These are phyloP conservation scores for Lotmaria passim DNA, from an alignment of 208 protist species.

Conservation along the genomic window DNA sequence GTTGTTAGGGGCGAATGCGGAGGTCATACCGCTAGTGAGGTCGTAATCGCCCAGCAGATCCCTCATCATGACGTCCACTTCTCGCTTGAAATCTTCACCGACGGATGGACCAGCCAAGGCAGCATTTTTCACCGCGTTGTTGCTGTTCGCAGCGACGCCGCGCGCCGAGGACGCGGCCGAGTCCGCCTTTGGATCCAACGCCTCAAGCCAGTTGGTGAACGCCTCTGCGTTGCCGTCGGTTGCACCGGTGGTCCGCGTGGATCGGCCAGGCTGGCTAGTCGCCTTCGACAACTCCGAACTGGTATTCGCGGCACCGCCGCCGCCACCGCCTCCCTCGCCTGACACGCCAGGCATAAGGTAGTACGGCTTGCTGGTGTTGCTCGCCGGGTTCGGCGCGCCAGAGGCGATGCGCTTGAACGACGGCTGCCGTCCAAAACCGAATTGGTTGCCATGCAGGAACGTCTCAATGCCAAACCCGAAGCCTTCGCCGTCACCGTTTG, in stretches of 20 bases:
- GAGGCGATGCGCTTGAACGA: slow-evolving; percentile 51
- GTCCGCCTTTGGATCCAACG: slow-evolving; percentile 13
- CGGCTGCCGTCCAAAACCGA: slow-evolving; percentile 67
- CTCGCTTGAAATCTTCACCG: slow-evolving; percentile 41
- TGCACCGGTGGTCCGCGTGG: neutral
- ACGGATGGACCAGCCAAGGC: slow-evolving; percentile 1
- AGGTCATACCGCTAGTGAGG: neutral
- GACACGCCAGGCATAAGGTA: slow-evolving; percentile 13
- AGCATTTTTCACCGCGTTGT: neutral
- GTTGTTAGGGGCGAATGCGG: neutral
- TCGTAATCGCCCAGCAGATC: slow-evolving; percentile 34
- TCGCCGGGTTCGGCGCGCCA: neutral
- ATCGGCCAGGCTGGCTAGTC: neutral
- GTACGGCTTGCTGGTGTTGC: slow-evolving; percentile 10
- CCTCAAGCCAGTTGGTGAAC: slow-evolving; percentile 36
- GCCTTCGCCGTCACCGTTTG: slow-evolving; percentile 12
- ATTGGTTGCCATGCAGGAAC: slow-evolving; percentile 60
- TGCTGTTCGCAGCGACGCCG: neutral
- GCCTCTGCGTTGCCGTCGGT: slow-evolving; percentile 27
- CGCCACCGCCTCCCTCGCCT: neutral
- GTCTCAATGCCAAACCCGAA: slow-evolving; percentile 78
- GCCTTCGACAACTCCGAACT: neutral
- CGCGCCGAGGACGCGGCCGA: slow-evolving; percentile 3
- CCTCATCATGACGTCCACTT: slow-evolving; percentile 47
- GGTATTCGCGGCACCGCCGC: neutral